Evolutionary conservation across 257 asterid species (phyloP).

Genomic region (Jasminum sambac): DNA sequence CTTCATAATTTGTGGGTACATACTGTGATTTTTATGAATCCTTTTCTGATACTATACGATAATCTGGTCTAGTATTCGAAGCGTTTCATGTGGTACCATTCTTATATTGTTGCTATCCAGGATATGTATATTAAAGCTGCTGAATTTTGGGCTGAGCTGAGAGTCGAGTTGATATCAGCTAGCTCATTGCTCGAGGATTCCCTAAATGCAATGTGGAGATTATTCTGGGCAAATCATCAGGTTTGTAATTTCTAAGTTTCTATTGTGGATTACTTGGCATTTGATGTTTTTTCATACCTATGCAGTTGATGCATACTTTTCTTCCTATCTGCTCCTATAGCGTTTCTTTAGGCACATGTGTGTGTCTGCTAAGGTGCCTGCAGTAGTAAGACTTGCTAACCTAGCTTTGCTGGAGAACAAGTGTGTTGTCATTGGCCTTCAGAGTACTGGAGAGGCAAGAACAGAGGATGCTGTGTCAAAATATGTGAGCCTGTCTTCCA

Average conservation of each 20-base stretch:
- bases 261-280: slow-evolving; percentile 15
- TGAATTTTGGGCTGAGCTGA: slow-evolving; percentile 87
- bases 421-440: slow-evolving; percentile 92
- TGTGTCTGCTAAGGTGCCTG: slow-evolving; percentile 98
- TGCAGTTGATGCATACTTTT: slow-evolving; percentile 24
- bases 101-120: slow-evolving; percentile 43
- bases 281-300: slow-evolving; percentile 4
- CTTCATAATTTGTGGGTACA: neutral
- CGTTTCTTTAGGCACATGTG: slow-evolving; percentile 98
- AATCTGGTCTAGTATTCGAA: slow-evolving; percentile 8
- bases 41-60: slow-evolving; percentile 14
- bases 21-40: neutral
- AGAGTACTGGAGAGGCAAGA: slow-evolving; percentile 99
- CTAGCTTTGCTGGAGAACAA: slow-evolving; percentile 74
- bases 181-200: slow-evolving; percentile 66
- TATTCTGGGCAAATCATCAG: slow-evolving; percentile 99
- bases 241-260: slow-evolving; percentile 37
- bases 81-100: slow-evolving; percentile 21
- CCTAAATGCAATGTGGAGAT: slow-evolving; percentile 85
- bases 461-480: slow-evolving; percentile 95
- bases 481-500: slow-evolving; percentile 59
- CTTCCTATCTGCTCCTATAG: slow-evolving; percentile 45
- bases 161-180: slow-evolving; percentile 82
- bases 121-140: slow-evolving; percentile 88
- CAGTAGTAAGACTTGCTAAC: slow-evolving; percentile 76